Evolutionary conservation across 306 rosid genomes (phyloP).

Genomic region (Erythrophleum fordii): DNA sequence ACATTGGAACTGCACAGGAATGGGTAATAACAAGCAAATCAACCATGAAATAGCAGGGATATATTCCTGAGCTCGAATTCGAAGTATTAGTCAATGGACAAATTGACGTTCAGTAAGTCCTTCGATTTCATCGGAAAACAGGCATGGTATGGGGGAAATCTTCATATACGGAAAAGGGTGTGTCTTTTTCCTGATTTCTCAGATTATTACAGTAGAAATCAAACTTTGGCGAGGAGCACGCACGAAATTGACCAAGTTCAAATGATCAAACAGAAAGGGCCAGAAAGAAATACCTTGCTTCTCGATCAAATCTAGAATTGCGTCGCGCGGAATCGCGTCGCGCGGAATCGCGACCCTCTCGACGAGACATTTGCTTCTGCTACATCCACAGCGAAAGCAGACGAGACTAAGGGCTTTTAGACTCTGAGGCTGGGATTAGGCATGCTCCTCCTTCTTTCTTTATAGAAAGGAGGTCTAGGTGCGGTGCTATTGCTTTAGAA

Average conservation of each 20-base stretch:
- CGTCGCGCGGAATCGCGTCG: constrained; percentile 74
- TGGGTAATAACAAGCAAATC: not conserved
- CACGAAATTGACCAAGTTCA: not conserved
- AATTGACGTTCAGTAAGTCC: not conserved
- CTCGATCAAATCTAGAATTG: constrained; percentile 76
- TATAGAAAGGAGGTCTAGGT: too few species aligned
- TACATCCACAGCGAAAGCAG: not conserved
- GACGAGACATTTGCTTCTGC: constrained; percentile 64
- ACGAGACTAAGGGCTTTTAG: not conserved
- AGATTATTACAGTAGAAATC: not conserved
- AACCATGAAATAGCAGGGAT: not conserved
- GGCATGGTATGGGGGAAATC: not conserved
- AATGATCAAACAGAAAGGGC: not conserved
- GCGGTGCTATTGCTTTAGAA: too few species aligned
- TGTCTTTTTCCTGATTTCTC: not conserved
- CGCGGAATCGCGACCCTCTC: constrained; percentile 66
- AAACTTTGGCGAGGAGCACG: not conserved
- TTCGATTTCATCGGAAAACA: not conserved
- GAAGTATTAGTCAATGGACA: not conserved
- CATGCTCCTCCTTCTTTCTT: too few species aligned
- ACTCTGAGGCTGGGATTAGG: too few species aligned
- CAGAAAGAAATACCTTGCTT: constrained; percentile 65
- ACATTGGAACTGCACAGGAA: not conserved
- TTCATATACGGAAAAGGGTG: not conserved
- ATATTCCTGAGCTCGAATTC: not conserved